Evolutionary conservation across 768 basidiomycete species (phyloP).

Genomic region (Podaxis mareebaensis): DNA sequence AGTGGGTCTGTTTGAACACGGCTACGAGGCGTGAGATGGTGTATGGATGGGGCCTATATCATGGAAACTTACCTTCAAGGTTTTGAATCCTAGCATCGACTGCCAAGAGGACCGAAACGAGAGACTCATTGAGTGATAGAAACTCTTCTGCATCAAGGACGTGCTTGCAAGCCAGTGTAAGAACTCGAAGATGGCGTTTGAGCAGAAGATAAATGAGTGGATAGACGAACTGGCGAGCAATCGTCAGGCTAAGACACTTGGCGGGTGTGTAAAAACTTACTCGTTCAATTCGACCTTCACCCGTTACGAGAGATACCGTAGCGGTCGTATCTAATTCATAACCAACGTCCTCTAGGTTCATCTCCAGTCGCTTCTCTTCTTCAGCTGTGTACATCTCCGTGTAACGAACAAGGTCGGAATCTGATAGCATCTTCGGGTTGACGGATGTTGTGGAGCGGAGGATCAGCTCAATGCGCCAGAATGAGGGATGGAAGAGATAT

Average conservation of each 20-base stretch:
- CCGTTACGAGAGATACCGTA: constrained; percentile 34
- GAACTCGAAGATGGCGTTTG: constrained; percentile 31
- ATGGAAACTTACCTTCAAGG: constrained; percentile 27
- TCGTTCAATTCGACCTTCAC: constrained; percentile 35
- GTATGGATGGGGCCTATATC: neutral
- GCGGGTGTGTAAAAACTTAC: constrained; percentile 21
- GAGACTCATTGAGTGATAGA: constrained; percentile 27
- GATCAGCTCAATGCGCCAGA: constrained; percentile 34
- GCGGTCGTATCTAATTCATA: constrained; percentile 35
- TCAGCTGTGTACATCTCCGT: constrained; percentile 26
- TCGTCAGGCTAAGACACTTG: neutral
- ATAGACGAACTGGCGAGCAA: constrained; percentile 29
- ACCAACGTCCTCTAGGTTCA: constrained; percentile 26
- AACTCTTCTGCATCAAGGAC: constrained; percentile 34
- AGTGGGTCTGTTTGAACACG: constrained; percentile 35
- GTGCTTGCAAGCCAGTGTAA: constrained; percentile 33
- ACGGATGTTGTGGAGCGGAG: constrained; percentile 32
- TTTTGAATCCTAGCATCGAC: constrained; percentile 32
- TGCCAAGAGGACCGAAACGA: constrained; percentile 29
- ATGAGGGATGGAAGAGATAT: constrained; percentile 33
- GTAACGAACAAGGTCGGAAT: constrained; percentile 29
- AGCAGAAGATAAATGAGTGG: constrained; percentile 35
- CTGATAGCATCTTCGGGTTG: constrained; percentile 26
- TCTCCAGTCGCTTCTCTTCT: constrained; percentile 32
- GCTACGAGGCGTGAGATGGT: constrained; percentile 20